These are phyloP conservation scores for Mimosa bimucronata DNA, from an alignment of 306 rosid genomes.

Conservation along the genomic window DNA sequence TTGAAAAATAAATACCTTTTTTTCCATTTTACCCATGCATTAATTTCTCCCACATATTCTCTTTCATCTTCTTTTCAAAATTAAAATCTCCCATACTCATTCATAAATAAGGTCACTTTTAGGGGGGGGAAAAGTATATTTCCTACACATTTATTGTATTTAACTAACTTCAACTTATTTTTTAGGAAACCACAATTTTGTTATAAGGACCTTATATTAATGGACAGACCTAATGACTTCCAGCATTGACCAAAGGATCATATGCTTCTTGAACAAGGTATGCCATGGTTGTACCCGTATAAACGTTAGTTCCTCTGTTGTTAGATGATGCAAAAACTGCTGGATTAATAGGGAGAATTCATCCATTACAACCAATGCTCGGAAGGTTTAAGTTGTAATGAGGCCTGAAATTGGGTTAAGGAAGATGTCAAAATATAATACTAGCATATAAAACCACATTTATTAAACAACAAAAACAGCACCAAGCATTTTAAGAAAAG, in stretches of 20 bases:
- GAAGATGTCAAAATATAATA: conserved; percentile 27
- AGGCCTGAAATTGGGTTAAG: conserved; percentile 66
- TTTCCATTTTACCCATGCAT: too few relatives aligned
- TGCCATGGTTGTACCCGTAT: conserved; percentile 90
- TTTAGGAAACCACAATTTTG: too few relatives aligned
- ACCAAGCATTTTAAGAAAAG: neutral
- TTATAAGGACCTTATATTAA: too few relatives aligned
- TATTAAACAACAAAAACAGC: conserved; percentile 26
- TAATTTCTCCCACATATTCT: too few relatives aligned
- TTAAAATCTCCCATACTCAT: too few relatives aligned
- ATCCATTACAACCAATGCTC: conserved; percentile 87
- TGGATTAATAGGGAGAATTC: conserved; percentile 69
- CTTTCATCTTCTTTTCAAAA: too few relatives aligned
- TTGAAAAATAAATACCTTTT: too few relatives aligned
- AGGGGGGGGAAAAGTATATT: too few relatives aligned
- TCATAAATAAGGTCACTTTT: too few relatives aligned
- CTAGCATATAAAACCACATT: conserved; percentile 23
- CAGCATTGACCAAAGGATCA: conserved; percentile 82
- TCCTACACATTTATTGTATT: too few relatives aligned
- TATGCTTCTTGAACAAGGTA: conserved; percentile 93
- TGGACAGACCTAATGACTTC: conserved; percentile 50
- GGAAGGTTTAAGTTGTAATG: conserved; percentile 90
- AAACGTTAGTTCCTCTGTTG: conserved; percentile 88
- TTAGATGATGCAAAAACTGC: conserved; percentile 75
- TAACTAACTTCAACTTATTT: too few relatives aligned